These are phyloP conservation scores for Yamadazyma nakazawae DNA, from an alignment of 805 yeast genomes.

Conservation along the genomic window DNA sequence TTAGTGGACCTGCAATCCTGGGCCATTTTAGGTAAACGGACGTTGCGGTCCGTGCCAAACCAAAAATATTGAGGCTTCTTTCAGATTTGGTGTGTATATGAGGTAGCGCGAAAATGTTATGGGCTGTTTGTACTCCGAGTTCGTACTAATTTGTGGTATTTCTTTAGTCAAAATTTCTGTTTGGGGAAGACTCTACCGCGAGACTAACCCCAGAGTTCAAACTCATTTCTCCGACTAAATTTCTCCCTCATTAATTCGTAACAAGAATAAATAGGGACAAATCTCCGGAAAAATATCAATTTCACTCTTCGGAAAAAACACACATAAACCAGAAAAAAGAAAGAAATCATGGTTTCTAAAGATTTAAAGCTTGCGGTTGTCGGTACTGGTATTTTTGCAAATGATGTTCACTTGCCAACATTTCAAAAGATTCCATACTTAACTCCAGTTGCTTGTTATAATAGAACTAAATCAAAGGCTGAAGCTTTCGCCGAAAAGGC, in stretches of 20 bases:
- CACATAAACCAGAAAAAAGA: not conserved
- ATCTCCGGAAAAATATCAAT: not conserved
- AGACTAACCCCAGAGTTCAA: not conserved
- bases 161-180: not conserved
- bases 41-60: not conserved
- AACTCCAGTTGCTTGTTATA: slow-evolving; percentile 67
- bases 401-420: slow-evolving; percentile 77
- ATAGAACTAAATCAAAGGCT: slow-evolving; percentile 84
- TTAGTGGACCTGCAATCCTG: not conserved
- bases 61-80: not conserved
- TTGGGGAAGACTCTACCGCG: too few species aligned
- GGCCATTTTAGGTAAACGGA: not conserved
- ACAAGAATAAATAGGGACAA: not conserved
- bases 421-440: slow-evolving; percentile 50
- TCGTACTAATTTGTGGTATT: not conserved
- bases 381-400: slow-evolving; percentile 89
- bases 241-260: not conserved
- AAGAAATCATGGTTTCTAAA: too few species aligned
- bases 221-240: not conserved
- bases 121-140: not conserved
- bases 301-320: too few species aligned
- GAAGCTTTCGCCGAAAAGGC: slow-evolving; percentile 69
- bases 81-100: not conserved
- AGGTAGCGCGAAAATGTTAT: not conserved
- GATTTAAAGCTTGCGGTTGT: slow-evolving; percentile 59